A percentile compares a stretch with the other conserved stretches of the same genome.
These are phyloP conservation scores for Jatropha podagrica DNA, from an alignment of 441 rosid species.

Conservation along the genomic window DNA sequence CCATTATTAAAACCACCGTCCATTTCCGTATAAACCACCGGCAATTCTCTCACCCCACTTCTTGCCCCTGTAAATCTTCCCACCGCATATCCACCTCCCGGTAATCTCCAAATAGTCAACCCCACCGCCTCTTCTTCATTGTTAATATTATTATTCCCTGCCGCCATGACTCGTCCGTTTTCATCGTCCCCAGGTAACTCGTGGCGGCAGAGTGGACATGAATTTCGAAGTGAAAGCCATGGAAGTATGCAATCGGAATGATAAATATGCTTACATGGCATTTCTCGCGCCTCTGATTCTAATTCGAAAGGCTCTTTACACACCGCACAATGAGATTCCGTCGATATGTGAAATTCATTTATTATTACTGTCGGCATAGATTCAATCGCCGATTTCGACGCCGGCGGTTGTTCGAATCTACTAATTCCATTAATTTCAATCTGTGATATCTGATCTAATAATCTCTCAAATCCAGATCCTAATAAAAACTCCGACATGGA, in stretches of 20 bases:
- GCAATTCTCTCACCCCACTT: conserved; percentile 71
- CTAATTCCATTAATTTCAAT: conserved; percentile 65
- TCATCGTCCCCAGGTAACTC: conserved; percentile 59
- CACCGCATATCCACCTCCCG: conserved; percentile 92
- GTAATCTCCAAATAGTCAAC: conserved; percentile 84
- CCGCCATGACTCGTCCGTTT: conserved; percentile 43
- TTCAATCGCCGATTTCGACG: conserved; percentile 78
- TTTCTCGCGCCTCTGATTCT: conserved; percentile 65
- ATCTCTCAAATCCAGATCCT: conserved; percentile 78
- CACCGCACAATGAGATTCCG: conserved; percentile 80
- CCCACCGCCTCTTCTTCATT: conserved; percentile 55
- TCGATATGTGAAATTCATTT: conserved; percentile 31
- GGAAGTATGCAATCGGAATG: conserved; percentile 86
- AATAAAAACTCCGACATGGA: conserved; percentile 74
- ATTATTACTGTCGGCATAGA: conserved; percentile 68
- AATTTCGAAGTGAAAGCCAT: conserved; percentile 77
- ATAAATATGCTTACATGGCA: conserved; percentile 88
- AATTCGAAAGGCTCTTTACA: conserved; percentile 74
- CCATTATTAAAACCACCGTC: conserved; percentile 74
- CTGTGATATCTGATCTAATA: conserved; percentile 72
- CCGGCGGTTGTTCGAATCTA: conserved; percentile 63
- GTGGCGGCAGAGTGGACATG: conserved; percentile 90
- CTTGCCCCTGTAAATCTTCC: conserved; percentile 81
- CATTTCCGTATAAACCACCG: conserved; percentile 85
- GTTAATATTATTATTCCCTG: conserved; percentile 41